phyloP scores from a whole-genome alignment of 1,284 basidiomycete species.

The Austroboletus novae-zelandiae region DNA sequence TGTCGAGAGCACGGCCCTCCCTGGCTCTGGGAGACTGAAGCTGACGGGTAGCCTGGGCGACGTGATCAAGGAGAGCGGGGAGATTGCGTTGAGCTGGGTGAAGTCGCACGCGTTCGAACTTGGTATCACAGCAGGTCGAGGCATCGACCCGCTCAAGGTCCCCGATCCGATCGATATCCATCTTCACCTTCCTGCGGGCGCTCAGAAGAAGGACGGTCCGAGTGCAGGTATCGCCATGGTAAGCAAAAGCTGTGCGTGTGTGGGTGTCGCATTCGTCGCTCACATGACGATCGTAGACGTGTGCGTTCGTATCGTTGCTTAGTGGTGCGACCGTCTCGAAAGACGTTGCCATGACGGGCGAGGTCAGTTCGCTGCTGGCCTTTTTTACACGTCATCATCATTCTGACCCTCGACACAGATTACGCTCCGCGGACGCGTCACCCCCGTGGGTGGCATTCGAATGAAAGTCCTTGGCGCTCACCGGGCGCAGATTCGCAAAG shows the following conservation, averaged over 20 bases:
- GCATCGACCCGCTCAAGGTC: conserved; percentile 72
- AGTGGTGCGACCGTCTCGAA: conserved; percentile 71
- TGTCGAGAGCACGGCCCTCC: conserved; percentile 75
- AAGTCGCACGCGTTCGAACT: conserved; percentile 82
- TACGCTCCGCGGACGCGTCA: conserved; percentile 75
- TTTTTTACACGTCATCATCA: background rate
- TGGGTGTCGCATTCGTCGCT: conserved; percentile 1
- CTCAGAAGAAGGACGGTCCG: conserved; percentile 89
- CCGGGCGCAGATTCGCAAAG: conserved; percentile 76
- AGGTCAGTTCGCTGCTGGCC: conserved; percentile 41
- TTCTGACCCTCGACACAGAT: conserved; percentile 42
- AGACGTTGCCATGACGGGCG: conserved; percentile 80
- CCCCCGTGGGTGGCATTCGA: conserved; percentile 76
- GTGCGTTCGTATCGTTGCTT: conserved; percentile 81
- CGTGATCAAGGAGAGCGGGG: conserved; percentile 88
- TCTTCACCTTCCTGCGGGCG: conserved; percentile 84
- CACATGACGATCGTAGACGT: conserved; percentile 44
- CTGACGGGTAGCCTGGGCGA: conserved; percentile 82
- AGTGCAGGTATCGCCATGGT: conserved; percentile 89
- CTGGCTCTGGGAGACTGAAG: conserved; percentile 69
- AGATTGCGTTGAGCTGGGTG: conserved; percentile 84
- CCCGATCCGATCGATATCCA: conserved; percentile 77
- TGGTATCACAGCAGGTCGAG: conserved; percentile 66
- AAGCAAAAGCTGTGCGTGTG: conserved; percentile 4
- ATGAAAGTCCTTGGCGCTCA: conserved; percentile 73